Percentiles rank a stretch among this genome's conserved stretches.
Evolutionary conservation across 352 stramenopile genomes (phyloP).

Genomic region (Globisporangium iwayamae): DNA sequence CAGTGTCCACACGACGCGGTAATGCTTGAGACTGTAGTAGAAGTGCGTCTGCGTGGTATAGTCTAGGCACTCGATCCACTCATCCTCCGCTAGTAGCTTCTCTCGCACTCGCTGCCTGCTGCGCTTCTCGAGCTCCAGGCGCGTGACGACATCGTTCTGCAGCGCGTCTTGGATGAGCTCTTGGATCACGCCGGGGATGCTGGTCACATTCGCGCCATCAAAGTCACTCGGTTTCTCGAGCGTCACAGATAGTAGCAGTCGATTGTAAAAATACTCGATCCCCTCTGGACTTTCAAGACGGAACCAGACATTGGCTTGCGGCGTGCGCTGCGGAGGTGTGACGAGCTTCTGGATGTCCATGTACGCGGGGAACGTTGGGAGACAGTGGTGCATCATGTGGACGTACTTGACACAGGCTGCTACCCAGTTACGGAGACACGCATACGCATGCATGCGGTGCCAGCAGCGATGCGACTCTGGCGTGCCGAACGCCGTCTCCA

Average conservation of each 20-base stretch:
- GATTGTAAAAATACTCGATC: constrained; percentile 67
- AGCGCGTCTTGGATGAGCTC: constrained; percentile 49
- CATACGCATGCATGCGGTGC: constrained; percentile 55
- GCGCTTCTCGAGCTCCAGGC: constrained; percentile 53
- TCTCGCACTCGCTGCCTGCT: constrained; percentile 36
- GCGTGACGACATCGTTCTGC: constrained; percentile 29
- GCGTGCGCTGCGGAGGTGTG: constrained; percentile 39
- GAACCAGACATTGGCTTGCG: constrained; percentile 65
- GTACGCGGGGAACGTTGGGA: constrained; percentile 38
- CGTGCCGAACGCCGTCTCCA: constrained; percentile 20
- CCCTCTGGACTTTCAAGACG: constrained; percentile 37
- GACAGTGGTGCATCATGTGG: constrained; percentile 50
- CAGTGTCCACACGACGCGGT: constrained; percentile 31
- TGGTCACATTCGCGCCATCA: constrained; percentile 42
- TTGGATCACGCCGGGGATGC: constrained; percentile 43
- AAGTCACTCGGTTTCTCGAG: constrained; percentile 49
- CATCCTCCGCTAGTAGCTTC: constrained; percentile 49
- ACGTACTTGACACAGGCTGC: constrained; percentile 45
- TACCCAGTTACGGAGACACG: constrained; percentile 45
- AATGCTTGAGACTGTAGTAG: constrained; percentile 69
- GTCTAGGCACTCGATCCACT: constrained; percentile 68
- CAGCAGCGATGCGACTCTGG: constrained; percentile 37
- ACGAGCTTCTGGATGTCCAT: constrained; percentile 41
- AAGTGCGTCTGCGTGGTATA: constrained; percentile 33
- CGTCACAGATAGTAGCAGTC: constrained; percentile 36